Conservation (phyloP, 164 flowering plant genomes). For the Echeveria elegans region DNA sequence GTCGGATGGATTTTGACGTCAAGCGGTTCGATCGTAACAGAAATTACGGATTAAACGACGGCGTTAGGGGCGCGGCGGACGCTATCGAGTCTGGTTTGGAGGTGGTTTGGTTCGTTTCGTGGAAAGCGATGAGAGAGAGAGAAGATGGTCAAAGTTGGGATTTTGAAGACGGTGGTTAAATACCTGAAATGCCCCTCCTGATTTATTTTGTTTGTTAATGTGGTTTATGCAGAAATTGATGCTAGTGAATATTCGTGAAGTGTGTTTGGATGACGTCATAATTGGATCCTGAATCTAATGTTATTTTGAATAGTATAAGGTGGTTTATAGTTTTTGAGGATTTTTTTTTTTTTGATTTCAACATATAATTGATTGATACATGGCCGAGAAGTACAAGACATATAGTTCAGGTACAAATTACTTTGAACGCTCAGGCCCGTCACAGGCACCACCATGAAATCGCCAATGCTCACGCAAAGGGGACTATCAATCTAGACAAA, state of each 20-base stretch:
- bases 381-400: too few species aligned
- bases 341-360: too few species aligned
- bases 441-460: too few species aligned
- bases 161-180: slow-evolving; percentile 3
- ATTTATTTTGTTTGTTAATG: neutral
- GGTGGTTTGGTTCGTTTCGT: neutral
- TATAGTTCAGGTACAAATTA: too few species aligned
- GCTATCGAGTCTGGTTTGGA: neutral
- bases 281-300: too few species aligned
- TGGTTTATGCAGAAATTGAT: neutral
- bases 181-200: slow-evolving; percentile 2
- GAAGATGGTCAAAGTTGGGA: neutral
- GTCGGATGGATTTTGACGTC: neutral
- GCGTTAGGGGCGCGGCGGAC: neutral
- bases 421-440: too few species aligned
- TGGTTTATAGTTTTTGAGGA: too few species aligned
- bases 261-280: neutral
- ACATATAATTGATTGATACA: too few species aligned
- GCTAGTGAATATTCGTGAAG: neutral
- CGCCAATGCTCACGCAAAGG: too few species aligned
- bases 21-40: neutral
- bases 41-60: neutral
- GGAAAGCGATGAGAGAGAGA: neutral
- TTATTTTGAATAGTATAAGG: too few species aligned
- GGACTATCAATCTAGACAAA: too few species aligned